Base-by-base conservation (phyloP, 225 moss, liverwort and hornwort genomes). In the Pseudoscleropodium purum region DNA sequence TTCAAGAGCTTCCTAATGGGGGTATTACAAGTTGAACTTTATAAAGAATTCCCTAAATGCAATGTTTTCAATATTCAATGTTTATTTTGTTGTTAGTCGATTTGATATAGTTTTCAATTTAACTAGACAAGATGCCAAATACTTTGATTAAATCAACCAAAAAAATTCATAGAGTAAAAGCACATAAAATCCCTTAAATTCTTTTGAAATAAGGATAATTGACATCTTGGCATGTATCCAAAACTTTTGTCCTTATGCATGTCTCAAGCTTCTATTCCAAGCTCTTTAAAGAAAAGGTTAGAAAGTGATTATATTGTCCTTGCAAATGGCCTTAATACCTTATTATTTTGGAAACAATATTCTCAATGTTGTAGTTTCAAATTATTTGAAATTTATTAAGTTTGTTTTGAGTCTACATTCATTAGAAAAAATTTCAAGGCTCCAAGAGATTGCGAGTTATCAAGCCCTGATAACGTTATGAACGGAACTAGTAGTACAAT, bases 101-200 rank as follows among this genome's bases (percentile, higher is more conserved):
- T 33, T 75, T 20, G 20, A 33, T 33, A 75, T 5, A 49, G 13
- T 49, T 59, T 60, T 51, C 5, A 51, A 20, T 59, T 24, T 13
- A 51, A 33, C 2, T 21, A 76, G 51, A 34, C 0, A 0, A 51
- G 7, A 39, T 75, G 7, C 33, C 2, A 33, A 2, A 1, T 49
- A 20, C 12, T 49, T 33, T 33, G 13, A 75, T 7, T 12, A 5
- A 2, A 49, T 49, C 4, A 75, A 7, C 15, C 7, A 30, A 18
- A 18, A 30, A 73, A 11, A 30, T 11, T 75, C 2, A 31, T 7
- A 75, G 1, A 18, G 1, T 74, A 74, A 45, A 27, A 74, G 0
- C 10, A 43, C 0, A 18, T 31, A 29, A 17, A 45, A 30, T 10
- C 10, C 10, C 6, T 45, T 3, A 17, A 43, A 17, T 45, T 30